A percentile compares a stretch with the other conserved stretches of the same genome.
phyloP scores from a whole-genome alignment of 2,329 filamentous ascomycete species.

The Clonostachys byssicola region DNA sequence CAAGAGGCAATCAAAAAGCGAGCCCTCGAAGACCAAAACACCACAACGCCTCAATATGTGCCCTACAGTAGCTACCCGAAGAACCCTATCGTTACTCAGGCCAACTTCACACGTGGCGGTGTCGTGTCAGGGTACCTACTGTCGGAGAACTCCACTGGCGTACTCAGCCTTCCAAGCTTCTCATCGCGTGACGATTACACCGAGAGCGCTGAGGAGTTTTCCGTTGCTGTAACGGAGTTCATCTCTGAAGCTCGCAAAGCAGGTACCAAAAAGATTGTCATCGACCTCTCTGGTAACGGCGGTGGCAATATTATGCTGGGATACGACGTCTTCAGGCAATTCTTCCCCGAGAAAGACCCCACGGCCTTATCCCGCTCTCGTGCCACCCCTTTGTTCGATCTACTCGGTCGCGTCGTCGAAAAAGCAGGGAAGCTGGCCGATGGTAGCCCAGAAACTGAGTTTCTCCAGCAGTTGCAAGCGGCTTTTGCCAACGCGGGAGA shows the following conservation, averaged over 20 bases:
- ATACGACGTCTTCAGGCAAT: constrained; percentile 40
- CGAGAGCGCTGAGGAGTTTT: constrained; percentile 22
- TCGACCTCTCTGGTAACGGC: constrained; percentile 58
- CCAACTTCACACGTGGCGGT: constrained; percentile 1
- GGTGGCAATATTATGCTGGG: constrained; percentile 48
- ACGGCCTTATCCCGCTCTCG: constrained; percentile 5
- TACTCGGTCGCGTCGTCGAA: too few species aligned
- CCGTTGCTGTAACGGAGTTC: constrained; percentile 20
- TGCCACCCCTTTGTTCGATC: neutral
- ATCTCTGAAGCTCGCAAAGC: constrained; percentile 17
- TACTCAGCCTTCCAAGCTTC: constrained; percentile 12
- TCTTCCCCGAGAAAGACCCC: constrained; percentile 18
- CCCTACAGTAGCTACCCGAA: neutral
- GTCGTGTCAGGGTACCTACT: constrained; percentile 13
- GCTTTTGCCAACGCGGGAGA: neutral
- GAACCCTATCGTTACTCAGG: neutral
- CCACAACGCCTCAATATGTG: too few species aligned
- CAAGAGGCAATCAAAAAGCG: too few species aligned
- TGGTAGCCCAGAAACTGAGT: too few species aligned
- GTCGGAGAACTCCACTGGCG: neutral
- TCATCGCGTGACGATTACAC: constrained; percentile 28
- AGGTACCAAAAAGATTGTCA: constrained; percentile 55
- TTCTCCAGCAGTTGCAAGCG: too few species aligned
- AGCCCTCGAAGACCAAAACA: too few species aligned
- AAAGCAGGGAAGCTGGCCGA: too few species aligned